Percentiles rank a stretch among this genome's conserved stretches.
These are phyloP conservation scores for Xylariomycetidae sp. DNA, from an alignment of 2,329 filamentous ascomycete genomes.

Conservation along the genomic window DNA sequence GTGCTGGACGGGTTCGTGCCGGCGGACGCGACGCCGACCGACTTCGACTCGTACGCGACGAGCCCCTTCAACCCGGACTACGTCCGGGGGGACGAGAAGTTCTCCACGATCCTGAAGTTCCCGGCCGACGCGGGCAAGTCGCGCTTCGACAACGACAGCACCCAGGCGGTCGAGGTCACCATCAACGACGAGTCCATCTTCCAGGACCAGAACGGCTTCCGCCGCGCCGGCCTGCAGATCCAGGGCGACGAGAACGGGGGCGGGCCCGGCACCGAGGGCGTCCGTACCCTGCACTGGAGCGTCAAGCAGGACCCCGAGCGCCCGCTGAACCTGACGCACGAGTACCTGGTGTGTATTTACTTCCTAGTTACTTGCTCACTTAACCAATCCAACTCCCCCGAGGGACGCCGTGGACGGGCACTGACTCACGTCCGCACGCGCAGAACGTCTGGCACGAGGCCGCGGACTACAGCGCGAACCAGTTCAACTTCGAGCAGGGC, in stretches of 20 bases:
- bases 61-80: conserved; percentile 27
- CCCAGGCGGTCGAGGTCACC: conserved; percentile 37
- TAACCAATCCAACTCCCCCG: no score
- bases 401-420: no score
- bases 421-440: conserved; percentile 1
- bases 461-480: conserved; percentile 24
- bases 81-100: conserved; percentile 21
- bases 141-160: conserved; percentile 34
- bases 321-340: conserved; percentile 26
- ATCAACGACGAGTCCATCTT: conserved; percentile 39
- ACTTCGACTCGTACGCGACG: conserved; percentile 26
- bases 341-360: conserved; percentile 20
- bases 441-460: conserved; percentile 29
- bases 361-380: no score
- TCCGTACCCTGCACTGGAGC: conserved; percentile 26
- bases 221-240: conserved; percentile 39
- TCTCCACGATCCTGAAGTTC: conserved; percentile 22
- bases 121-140: conserved; percentile 21
- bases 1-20: conserved; percentile 22
- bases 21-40: conserved; percentile 15
- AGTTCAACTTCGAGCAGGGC: conserved; percentile 29
- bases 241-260: conserved; percentile 33
- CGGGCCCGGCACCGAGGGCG: conserved; percentile 28
- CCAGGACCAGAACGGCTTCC: conserved; percentile 39
- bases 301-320: conserved; percentile 24